Percentiles rank a stretch among this genome's conserved stretches.
Evolutionary conservation across 2,329 filamentous ascomycete species (phyloP).

Genomic region (Beauveria rudraprayagi): DNA sequence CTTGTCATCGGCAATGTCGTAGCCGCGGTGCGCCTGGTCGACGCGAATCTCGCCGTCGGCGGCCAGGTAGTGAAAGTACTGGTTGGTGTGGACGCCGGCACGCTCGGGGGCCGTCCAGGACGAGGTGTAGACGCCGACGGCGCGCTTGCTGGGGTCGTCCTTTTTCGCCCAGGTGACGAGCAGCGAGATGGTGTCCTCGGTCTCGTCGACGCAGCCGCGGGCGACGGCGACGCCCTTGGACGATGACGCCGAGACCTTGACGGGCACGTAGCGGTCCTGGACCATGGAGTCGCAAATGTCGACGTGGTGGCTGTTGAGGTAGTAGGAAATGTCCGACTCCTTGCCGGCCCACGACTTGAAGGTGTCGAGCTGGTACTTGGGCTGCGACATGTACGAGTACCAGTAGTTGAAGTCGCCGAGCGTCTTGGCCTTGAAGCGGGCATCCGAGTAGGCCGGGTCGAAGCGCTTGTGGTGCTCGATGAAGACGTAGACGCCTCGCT

Average conservation of each 20-base stretch:
- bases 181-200: slow-evolving; percentile 89
- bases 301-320: slow-evolving; percentile 90
- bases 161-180: slow-evolving; percentile 82
- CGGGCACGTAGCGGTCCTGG: slow-evolving; percentile 59
- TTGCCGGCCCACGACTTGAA: slow-evolving; percentile 92
- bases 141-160: slow-evolving; percentile 58
- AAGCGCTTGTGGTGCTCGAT: slow-evolving; percentile 96
- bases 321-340: slow-evolving; percentile 92
- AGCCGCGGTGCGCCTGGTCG: slow-evolving; percentile 89
- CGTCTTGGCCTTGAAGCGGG: slow-evolving; percentile 63
- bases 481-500: slow-evolving; percentile 79
- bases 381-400: slow-evolving; percentile 94
- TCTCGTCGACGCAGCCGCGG: slow-evolving; percentile 70
- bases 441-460: slow-evolving; percentile 88
- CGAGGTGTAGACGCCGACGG: slow-evolving; percentile 85
- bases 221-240: slow-evolving; percentile 70
- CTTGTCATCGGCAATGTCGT: slow-evolving; percentile 83
- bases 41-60: slow-evolving; percentile 76
- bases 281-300: slow-evolving; percentile 93
- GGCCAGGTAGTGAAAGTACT: slow-evolving; percentile 94
- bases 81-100: slow-evolving; percentile 91
- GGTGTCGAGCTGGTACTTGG: slow-evolving; percentile 83
- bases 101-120: slow-evolving; percentile 91
- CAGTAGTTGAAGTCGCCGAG: slow-evolving; percentile 98
- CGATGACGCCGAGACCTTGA: slow-evolving; percentile 69